These are phyloP conservation scores for Suhomyces taliae DNA, from an alignment of 1,139 yeast genomes.

Conservation along the genomic window DNA sequence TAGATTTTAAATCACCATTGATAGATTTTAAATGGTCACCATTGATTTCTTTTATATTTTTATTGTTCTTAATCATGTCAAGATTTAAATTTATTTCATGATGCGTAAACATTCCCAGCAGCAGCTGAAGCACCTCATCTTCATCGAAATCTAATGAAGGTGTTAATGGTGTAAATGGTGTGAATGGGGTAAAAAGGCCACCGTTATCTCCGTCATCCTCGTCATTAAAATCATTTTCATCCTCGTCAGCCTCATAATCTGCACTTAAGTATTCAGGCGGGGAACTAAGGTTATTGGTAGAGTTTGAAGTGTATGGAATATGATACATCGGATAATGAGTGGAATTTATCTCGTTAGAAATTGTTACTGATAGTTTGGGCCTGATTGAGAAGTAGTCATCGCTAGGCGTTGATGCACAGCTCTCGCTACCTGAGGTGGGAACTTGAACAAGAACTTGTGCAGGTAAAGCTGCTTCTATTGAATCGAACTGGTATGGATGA, in stretches of 20 bases:
- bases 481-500: conserved; percentile 5
- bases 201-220: conserved; percentile 4
- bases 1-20: background rate
- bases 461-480: conserved; percentile 3
- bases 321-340: conserved; percentile 9
- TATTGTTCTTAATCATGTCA: conserved; percentile 1
- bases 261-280: conserved; percentile 12
- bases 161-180: conserved; percentile 15
- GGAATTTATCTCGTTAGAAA: conserved; percentile 12
- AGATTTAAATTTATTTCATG: background rate
- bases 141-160: conserved; percentile 6
- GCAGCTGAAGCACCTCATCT: background rate
- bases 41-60: background rate
- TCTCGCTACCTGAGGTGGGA: conserved; percentile 6
- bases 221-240: conserved; percentile 1
- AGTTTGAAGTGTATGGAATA: conserved; percentile 1
- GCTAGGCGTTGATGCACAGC: conserved; percentile 10
- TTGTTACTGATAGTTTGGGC: conserved; percentile 14
- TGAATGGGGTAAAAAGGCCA: conserved; percentile 11
- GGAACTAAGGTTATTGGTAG: conserved; percentile 5
- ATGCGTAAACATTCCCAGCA: conserved; percentile 1
- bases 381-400: conserved; percentile 17
- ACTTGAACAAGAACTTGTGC: background rate
- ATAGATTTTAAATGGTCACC: background rate
- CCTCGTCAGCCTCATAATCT: conserved; percentile 9